Conservation (phyloP, 2,329 filamentous ascomycete species). For the Sclerotinia nivalis region DNA sequence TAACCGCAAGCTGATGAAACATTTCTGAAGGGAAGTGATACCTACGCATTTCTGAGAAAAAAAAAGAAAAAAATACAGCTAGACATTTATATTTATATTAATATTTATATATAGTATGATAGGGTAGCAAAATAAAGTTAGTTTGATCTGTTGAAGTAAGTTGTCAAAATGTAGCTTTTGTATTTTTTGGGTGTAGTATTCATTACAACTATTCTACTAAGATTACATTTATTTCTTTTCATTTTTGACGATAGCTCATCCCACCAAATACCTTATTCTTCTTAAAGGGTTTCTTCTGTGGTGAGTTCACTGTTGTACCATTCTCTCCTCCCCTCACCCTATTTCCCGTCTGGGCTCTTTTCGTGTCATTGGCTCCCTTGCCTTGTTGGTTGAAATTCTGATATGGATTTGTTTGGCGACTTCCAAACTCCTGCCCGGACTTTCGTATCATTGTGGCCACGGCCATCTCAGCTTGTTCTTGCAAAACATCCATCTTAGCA, state of each 20-base stretch:
- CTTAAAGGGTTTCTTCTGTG: not conserved
- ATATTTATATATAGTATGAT: not conserved
- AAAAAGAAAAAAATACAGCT: not conserved
- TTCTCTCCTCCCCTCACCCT: not conserved
- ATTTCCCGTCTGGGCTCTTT: not conserved
- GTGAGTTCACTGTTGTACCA: not conserved
- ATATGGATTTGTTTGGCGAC: not conserved
- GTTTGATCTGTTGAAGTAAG: no score
- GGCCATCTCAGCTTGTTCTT: slow-evolving; percentile 34
- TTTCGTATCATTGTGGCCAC: slow-evolving; percentile 21
- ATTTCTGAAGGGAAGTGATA: not conserved
- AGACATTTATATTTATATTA: not conserved
- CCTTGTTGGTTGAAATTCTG: not conserved
- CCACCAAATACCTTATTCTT: slow-evolving; percentile 11
- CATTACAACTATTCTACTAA: not conserved
- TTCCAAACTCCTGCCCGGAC: not conserved
- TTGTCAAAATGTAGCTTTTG: not conserved
- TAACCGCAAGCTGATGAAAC: slow-evolving; percentile 4
- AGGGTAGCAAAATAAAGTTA: no score
- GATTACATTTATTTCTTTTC: not conserved
- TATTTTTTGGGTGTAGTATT: not conserved
- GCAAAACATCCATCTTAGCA: slow-evolving; percentile 34
- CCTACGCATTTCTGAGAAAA: not conserved
- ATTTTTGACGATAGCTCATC: not conserved
- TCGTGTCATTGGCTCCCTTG: not conserved